A percentile compares a stretch with the other conserved stretches of the same genome.
Conservation (phyloP, 495 filamentous ascomycete species). For the Pseudotulostoma volvatum region DNA sequence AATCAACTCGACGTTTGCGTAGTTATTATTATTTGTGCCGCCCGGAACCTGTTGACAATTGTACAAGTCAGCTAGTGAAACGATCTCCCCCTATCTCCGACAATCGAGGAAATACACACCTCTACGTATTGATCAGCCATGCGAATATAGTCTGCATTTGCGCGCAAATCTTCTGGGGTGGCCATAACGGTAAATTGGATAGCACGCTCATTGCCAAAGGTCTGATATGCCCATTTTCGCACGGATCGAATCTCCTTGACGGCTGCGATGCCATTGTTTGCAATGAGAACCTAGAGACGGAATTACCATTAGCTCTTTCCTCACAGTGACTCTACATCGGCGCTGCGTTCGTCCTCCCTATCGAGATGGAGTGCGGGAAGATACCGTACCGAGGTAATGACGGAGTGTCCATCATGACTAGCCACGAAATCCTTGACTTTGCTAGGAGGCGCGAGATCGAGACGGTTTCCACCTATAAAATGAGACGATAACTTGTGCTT, state of each 20-base stretch:
- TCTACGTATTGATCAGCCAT: constrained; percentile 99
- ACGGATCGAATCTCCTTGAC: constrained; percentile 98
- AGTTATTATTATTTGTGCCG: constrained; percentile 99
- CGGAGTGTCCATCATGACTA: constrained; percentile 78
- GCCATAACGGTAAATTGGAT: constrained; percentile 99
- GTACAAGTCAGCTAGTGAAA: background rate
- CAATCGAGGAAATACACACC: constrained; percentile 28
- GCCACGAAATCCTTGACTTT: constrained; percentile 91
- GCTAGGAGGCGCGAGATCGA: constrained; percentile 61
- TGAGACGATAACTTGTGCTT: constrained; percentile 71
- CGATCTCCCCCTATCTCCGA: background rate
- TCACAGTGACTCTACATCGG: no score
- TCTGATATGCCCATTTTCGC: constrained; percentile 99
- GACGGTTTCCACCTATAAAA: constrained; percentile 87
- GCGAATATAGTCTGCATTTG: constrained; percentile 97
- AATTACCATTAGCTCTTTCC: no score
- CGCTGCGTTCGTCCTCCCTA: no score
- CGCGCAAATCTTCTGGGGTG: constrained; percentile 93
- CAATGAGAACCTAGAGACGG: constrained; percentile 76
- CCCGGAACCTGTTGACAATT: constrained; percentile 49
- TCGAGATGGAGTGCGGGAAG: background rate
- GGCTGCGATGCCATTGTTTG: constrained; percentile 98
- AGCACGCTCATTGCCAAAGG: constrained; percentile 91
- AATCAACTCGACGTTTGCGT: constrained; percentile 98
- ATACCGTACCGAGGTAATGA: constrained; percentile 78